phyloP scores from a whole-genome alignment of 2,329 filamentous ascomycete species.

The Aulographum hederae region DNA sequence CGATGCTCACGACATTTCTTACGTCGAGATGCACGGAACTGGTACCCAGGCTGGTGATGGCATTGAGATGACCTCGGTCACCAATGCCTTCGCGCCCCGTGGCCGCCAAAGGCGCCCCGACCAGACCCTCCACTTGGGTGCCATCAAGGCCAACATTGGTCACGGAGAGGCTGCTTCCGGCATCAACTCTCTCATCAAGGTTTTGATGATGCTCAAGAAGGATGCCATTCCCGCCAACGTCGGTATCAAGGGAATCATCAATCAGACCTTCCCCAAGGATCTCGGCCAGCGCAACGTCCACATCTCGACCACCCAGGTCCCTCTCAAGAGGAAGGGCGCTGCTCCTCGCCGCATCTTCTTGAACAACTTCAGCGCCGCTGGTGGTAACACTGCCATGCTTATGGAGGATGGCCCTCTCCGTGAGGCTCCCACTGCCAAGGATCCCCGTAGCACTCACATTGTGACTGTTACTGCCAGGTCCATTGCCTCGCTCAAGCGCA shows the following conservation, averaged over 20 bases:
- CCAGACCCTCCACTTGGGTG: slow-evolving; percentile 32
- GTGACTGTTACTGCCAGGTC: slow-evolving; percentile 32
- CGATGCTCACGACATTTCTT: slow-evolving; percentile 59
- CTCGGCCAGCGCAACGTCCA: slow-evolving; percentile 32
- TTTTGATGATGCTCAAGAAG: slow-evolving; percentile 35
- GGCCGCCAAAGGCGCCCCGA: slow-evolving; percentile 16
- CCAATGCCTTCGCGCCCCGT: slow-evolving; percentile 39
- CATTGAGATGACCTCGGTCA: slow-evolving; percentile 65
- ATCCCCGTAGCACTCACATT: slow-evolving; percentile 27
- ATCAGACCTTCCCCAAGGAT: slow-evolving; percentile 36
- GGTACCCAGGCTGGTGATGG: slow-evolving; percentile 74
- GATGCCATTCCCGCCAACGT: slow-evolving; percentile 35
- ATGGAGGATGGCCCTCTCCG: slow-evolving; percentile 30
- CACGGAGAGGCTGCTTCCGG: slow-evolving; percentile 36
- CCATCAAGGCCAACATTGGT: slow-evolving; percentile 36
- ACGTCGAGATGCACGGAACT: slow-evolving; percentile 81
- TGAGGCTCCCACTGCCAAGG: slow-evolving; percentile 20
- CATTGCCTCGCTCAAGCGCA: slow-evolving; percentile 31
- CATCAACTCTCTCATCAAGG: slow-evolving; percentile 34
- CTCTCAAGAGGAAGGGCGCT: slow-evolving; percentile 27
- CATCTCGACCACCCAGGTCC: slow-evolving; percentile 25
- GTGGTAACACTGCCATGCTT: slow-evolving; percentile 34
- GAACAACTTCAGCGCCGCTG: slow-evolving; percentile 35
- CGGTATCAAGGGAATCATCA: slow-evolving; percentile 36
- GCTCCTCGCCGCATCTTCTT: slow-evolving; percentile 30